Evolutionary conservation across 805 yeast species (phyloP), one percentile per base, ranked within the genome.

Genomic region (Saccharomyces eubayanus): DNA sequence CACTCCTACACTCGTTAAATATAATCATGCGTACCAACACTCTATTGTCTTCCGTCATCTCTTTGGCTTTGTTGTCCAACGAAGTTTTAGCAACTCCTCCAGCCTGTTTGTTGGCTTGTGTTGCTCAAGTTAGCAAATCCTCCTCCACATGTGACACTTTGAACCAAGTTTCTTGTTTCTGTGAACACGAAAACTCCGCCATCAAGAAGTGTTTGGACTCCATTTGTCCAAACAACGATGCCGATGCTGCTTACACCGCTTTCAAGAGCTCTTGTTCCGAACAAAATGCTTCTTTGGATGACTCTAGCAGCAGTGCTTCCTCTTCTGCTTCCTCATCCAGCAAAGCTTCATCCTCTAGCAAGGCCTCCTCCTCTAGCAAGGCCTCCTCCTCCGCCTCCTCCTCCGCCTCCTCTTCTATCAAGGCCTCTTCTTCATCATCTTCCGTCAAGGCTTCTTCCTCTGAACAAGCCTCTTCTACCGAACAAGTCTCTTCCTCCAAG

Each of bases 61-160:
- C 70, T 47, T 40, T 65, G 31, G 68, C 65, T 48, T 49, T 64
- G 30, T 57, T 66, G 45, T 55, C 68, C n/a, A 54, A 54, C 11
- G 60, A 63, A 50, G 77, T 78, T 30, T 79, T 82, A 48, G 84
- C 87, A 52, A 77, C 92, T 53, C 94, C 96, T 51, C 96, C 97
- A 56, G 96, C 97, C 41, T 90, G 96, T 77, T 74, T 90, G 60
- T 77, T 90, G 69, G 95, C 96, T 45, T 89, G 96, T 80, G 92
- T 87, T 55, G 79, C 89, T 54, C 77, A 81, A 64, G 91, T 86
- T 53, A 75, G 78, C 57, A 79, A 79, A 68, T 57, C 62, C 5
- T 77, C 83, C 14, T 71, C 80, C 46, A 56, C 73, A 48, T 87
- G 94, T 72, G 61, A 73, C 55, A 74, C 83, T 54, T 69, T 89